Evolutionary conservation across 2,329 filamentous ascomycete genomes (phyloP), one percentile per base, ranked within the genome.

Genomic region (Aureobasidium zeae): DNA sequence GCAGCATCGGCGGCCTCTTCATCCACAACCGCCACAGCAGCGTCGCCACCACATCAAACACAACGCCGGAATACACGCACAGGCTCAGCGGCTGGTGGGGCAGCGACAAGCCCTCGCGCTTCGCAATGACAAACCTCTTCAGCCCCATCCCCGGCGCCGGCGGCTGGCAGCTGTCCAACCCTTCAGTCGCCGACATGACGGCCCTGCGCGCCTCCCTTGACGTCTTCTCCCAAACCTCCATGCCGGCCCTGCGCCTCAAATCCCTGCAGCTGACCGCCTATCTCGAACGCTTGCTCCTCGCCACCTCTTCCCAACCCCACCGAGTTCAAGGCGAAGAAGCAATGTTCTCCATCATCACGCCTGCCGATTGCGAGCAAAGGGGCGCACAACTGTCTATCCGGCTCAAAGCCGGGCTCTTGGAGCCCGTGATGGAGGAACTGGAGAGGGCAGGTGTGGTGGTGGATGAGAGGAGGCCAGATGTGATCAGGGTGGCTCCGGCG

Each of bases 61-160:
- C 44, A 20, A 57, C 63, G 9, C 28, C 37, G 21, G 43, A 54
- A 12, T 88, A 79, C 56, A 71, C 72, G 12, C 79, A 77, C 4
- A 74, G 87, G 3, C 68, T 94, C 2, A 71, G 77, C 24, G 88
- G 87, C 17, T 94, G 87, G 87, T 94, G 89, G 75, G 87, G 87
- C 39, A 81, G 78, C 42, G 81, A 87, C 63, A 86, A 86, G 63
- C 63, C 67, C 36, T 77, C 77, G 24, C 73, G 87, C 11, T 94
- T 94, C 67, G 71, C 77, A 52, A 94, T 94, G 87, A 77, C 81
- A 45, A 89, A 86, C 63, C 68, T 65, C 60, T 94, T 93, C 63
- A 68, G 79, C 29, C 86, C 87, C 3, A 83, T 84, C 6, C 67
- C 75, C 2, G 87, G 88, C 28, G 88, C 87, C 0, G 77, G 72